A percentile compares a stretch with the other conserved stretches of the same genome.
Conservation (phyloP, 331 rosid genomes). For the Quercus phellos region DNA sequence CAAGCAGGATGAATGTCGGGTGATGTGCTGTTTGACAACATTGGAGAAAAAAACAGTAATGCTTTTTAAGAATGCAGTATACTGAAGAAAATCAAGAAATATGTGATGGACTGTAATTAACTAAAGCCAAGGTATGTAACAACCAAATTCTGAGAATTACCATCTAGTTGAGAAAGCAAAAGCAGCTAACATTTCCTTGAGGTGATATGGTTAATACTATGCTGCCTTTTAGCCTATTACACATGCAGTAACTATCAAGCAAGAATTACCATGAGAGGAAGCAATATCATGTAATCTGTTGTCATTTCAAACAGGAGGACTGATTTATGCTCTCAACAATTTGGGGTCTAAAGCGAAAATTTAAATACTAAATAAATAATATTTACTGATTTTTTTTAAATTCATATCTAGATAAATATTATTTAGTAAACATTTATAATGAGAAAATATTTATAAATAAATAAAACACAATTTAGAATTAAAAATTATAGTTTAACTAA, state of each 20-base stretch:
- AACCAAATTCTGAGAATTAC: too few species aligned
- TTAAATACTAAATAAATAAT: too few species aligned
- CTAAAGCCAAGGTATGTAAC: too few species aligned
- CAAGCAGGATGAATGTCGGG: not conserved
- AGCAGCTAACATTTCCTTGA: slow-evolving; percentile 1
- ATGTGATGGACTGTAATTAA: not conserved
- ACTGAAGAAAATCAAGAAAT: not conserved
- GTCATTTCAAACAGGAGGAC: slow-evolving; percentile 94
- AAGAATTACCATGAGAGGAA: slow-evolving; percentile 92
- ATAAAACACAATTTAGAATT: too few species aligned
- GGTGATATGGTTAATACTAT: slow-evolving; percentile 8
- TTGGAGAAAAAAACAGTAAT: not conserved
- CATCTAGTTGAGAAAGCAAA: not conserved
- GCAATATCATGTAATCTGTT: slow-evolving; percentile 85
- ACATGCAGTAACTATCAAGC: not conserved
- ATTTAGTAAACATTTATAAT: too few species aligned
- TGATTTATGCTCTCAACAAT: slow-evolving; percentile 35
- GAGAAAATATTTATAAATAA: too few species aligned
- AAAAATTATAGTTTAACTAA: too few species aligned
- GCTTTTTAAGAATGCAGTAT: slow-evolving; percentile 2
- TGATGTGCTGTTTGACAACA: not conserved
- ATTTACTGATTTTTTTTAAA: too few species aligned
- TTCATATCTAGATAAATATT: too few species aligned
- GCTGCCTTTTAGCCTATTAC: not conserved
- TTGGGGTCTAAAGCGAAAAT: fast-evolving